Conservation (phyloP, 192 early-diverging fungal genomes). For the Ambispora gerdemannii region DNA sequence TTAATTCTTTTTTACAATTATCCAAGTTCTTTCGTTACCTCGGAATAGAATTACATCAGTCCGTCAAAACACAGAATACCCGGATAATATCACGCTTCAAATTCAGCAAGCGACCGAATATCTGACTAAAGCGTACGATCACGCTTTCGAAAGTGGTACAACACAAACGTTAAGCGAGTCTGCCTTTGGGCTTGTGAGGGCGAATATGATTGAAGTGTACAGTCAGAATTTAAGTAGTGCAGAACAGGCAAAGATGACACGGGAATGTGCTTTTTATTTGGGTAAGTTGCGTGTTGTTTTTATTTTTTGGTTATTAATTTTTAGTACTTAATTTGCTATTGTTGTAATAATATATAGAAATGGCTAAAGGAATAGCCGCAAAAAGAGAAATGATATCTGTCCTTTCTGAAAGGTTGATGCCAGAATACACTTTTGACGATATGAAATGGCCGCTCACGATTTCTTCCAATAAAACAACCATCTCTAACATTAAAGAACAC, state of each 20-base stretch:
- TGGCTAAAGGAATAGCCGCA: conserved; percentile 56
- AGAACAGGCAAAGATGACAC: conserved; percentile 33
- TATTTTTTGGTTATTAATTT: background rate
- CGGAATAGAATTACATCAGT: background rate
- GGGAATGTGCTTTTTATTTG: conserved; percentile 44
- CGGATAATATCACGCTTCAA: conserved; percentile 1
- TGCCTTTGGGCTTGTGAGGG: conserved; percentile 33
- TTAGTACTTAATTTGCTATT: background rate
- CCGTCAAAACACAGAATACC: background rate
- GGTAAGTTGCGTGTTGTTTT: conserved; percentile 35
- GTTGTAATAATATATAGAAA: conserved; percentile 39
- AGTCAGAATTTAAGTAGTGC: conserved; percentile 21
- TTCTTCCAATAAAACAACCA: background rate
- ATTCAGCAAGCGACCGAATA: conserved; percentile 33
- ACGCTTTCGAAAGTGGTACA: conserved; percentile 34
- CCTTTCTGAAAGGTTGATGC: conserved; percentile 45
- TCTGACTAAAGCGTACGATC: conserved; percentile 44
- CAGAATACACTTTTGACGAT: conserved; percentile 25
- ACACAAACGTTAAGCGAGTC: conserved; percentile 40
- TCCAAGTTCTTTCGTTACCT: conserved; percentile 19
- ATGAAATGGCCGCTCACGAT: conserved; percentile 41
- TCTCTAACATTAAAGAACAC: background rate
- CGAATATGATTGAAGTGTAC: conserved; percentile 41
- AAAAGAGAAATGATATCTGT: conserved; percentile 59
- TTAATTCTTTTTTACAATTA: background rate